Percentiles rank a stretch among this genome's conserved stretches.
These are phyloP conservation scores for Apiospora arundinis DNA, from an alignment of 2,329 filamentous ascomycete species.

Conservation along the genomic window DNA sequence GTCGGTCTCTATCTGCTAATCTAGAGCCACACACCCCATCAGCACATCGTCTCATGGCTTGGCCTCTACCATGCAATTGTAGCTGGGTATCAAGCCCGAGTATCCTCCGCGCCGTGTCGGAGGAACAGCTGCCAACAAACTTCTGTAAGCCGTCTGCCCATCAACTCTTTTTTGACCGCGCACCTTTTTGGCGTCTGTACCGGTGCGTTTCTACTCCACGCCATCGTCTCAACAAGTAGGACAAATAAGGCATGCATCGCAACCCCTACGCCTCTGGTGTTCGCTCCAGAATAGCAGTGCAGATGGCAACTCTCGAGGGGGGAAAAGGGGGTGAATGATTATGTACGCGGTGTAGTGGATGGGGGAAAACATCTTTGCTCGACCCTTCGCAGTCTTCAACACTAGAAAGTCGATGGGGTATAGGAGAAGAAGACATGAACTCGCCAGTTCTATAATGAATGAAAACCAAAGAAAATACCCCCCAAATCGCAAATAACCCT, in stretches of 20 bases:
- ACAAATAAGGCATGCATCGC: background rate
- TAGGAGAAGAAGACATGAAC: slow-evolving; percentile 14
- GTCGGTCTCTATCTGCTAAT: slow-evolving; percentile 13
- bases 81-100: slow-evolving; percentile 15
- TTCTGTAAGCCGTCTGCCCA: background rate
- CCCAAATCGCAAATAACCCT: background rate
- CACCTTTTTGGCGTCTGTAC: background rate
- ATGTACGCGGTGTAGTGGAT: background rate
- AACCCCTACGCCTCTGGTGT: background rate
- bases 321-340: background rate
- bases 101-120: slow-evolving; percentile 2
- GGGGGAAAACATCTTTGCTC: slow-evolving; percentile 8
- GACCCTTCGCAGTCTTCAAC: slow-evolving; percentile 16
- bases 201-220: background rate
- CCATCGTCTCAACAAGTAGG: background rate
- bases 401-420: slow-evolving; percentile 18
- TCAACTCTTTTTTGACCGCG: background rate
- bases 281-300: background rate
- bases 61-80: background rate
- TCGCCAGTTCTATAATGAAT: slow-evolving; percentile 13
- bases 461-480: background rate
- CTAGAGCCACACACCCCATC: slow-evolving; percentile 14
- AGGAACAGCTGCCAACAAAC: slow-evolving; percentile 12
- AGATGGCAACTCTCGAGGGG: background rate
- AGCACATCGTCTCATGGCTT: slow-evolving; percentile 21